Evolutionary conservation across 805 yeast genomes (phyloP).

Genomic region (Clavispora fructus): DNA sequence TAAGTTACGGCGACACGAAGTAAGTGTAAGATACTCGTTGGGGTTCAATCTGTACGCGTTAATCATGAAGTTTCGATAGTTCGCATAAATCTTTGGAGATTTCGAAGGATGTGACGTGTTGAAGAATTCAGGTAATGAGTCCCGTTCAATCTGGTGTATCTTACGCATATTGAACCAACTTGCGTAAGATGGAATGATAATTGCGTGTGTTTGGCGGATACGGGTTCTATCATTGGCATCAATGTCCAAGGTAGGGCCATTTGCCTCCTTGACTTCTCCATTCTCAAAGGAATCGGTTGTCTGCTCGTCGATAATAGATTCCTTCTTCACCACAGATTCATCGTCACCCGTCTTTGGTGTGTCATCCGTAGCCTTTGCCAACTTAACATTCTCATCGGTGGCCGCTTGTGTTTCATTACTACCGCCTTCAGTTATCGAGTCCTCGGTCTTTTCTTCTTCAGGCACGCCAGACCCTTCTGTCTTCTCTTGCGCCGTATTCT

Average conservation of each 20-base stretch:
- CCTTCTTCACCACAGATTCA: background rate
- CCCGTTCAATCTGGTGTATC: slow-evolving; percentile 72
- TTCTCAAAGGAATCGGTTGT: background rate
- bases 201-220: slow-evolving; percentile 69
- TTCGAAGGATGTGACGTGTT: slow-evolving; percentile 65
- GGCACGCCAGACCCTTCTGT: background rate
- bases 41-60: slow-evolving; percentile 87
- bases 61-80: slow-evolving; percentile 83
- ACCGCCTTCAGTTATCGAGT: too few species aligned
- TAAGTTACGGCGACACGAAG: slow-evolving; percentile 85
- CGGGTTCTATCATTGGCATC: slow-evolving; percentile 12
- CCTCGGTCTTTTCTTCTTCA: background rate
- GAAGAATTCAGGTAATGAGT: slow-evolving; percentile 86
- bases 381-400: background rate
- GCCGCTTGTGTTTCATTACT: background rate
- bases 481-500: background rate
- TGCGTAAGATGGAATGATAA: slow-evolving; percentile 82
- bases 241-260: background rate
- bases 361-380: background rate
- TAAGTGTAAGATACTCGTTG: slow-evolving; percentile 80
- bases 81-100: slow-evolving; percentile 74
- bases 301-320: background rate
- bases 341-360: background rate
- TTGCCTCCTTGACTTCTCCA: background rate
- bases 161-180: slow-evolving; percentile 76